Evolutionary conservation across 2,329 filamentous ascomycete species (phyloP), one percentile per base, ranked within the genome.

Genomic region (Endothia cerciana): DNA sequence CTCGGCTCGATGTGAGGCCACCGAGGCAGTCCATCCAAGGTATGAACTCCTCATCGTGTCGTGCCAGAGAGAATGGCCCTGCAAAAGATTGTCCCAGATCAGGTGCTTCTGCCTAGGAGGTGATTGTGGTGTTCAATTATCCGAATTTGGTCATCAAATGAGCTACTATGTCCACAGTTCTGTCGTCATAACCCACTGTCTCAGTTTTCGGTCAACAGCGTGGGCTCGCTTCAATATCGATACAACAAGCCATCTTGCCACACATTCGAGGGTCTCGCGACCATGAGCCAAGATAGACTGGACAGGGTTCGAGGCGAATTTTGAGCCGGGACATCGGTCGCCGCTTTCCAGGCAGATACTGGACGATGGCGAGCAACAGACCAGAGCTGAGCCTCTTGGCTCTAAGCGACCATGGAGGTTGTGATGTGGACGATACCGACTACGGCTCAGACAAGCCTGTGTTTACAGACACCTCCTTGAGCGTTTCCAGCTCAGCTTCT

Each of bases 361-460:
- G 17, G 40, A 45, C 3, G 38, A 68, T 68, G 66, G 59, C 61
- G 17, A 47, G 57, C 22, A 55, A 36, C 7, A 51, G 58, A 55
- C 64, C 66, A 49, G 51, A 68, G 5, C 38, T 68, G n/a, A 59
- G 22, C 13, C 47, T 68, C 51, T 53, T 68, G 43, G 66, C 66
- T 38, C 33, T 30, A 15, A 66, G 56, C 51, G 41, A 47, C 7
- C 53, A 61, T 53, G 25, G 17, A 22, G 47, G 33, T 19, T 28
- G 7, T 10, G 38, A 17, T 28, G 10, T 22, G 22, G 30, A 38
- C n/a, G 19, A 17, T n/a, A 25, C 13, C 49, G 45, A 22, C 19
- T 30, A 30, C 45, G 25, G 22, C 15, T 1, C n/a, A 55, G 43
- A 43, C 62, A 40, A 15, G 2, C 41, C 60, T 19, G 59, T 22